Conservation (phyloP, 208 protist genomes). For the Trichomonas vaginalis region DNA sequence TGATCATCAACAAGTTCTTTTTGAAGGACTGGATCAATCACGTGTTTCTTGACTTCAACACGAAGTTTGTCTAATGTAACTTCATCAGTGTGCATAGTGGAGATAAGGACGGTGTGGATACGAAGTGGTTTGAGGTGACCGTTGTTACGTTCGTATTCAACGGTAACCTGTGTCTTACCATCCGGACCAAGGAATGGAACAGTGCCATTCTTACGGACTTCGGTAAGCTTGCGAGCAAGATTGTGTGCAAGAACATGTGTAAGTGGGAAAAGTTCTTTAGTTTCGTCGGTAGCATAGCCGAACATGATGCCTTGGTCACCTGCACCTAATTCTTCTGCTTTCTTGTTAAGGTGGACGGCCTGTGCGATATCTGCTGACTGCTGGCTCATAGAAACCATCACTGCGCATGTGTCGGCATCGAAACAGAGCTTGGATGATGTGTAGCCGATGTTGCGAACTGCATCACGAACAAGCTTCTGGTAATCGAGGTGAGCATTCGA, state of each 20-base stretch:
- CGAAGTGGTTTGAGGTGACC: constrained; percentile 63
- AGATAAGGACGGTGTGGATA: constrained; percentile 94
- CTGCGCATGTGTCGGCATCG: constrained; percentile 91
- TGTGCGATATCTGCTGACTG: constrained; percentile 96
- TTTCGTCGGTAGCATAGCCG: constrained; percentile 97
- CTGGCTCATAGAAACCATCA: constrained; percentile 62
- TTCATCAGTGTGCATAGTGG: constrained; percentile 83
- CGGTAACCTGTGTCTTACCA: constrained; percentile 91
- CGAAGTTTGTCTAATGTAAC: constrained; percentile 29
- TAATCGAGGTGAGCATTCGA: constrained; percentile 87
- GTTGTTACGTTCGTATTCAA: constrained; percentile 82
- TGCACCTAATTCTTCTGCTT: constrained; percentile 80
- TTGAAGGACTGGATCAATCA: constrained; percentile 78
- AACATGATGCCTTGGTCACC: constrained; percentile 98
- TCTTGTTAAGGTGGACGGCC: constrained; percentile 73
- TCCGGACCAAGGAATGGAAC: constrained; percentile 59
- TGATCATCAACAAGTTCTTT: constrained; percentile 70
- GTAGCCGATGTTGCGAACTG: constrained; percentile 79
- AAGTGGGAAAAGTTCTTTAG: constrained; percentile 84
- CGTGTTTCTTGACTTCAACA: constrained; percentile 70
- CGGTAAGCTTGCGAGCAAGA: constrained; percentile 72
- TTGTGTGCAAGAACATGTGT: constrained; percentile 77
- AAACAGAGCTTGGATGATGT: constrained; percentile 55
- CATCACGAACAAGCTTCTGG: constrained; percentile 77
- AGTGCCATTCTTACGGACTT: constrained; percentile 71